Percentiles rank a stretch among this genome's conserved stretches.
Evolutionary conservation across 2,329 filamentous ascomycete species (phyloP).

Genomic region (Chrysoporthe puriensis): DNA sequence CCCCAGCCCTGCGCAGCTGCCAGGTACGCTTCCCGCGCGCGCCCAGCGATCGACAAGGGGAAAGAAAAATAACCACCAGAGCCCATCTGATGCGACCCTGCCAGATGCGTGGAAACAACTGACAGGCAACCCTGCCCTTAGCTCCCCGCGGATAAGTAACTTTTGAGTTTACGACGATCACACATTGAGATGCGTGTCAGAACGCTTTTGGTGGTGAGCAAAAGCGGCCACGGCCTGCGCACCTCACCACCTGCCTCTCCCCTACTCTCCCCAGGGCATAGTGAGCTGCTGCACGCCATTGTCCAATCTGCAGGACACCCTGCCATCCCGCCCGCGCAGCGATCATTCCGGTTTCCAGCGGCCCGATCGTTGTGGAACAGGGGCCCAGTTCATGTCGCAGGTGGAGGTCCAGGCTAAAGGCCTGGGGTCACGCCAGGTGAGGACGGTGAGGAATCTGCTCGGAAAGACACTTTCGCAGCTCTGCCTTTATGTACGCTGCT

Average conservation of each 20-base stretch:
- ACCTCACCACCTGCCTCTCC: background rate
- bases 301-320: background rate
- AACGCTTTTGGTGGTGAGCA: conserved; percentile 5
- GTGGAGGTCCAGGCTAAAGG: background rate
- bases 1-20: conserved; percentile 13
- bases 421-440: background rate
- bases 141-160: conserved; percentile 18
- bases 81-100: conserved; percentile 21
- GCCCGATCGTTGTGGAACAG: conserved; percentile 4
- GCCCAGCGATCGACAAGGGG: conserved; percentile 3
- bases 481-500: background rate
- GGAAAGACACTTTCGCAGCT: background rate
- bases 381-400: background rate
- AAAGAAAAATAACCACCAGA: background rate
- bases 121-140: conserved; percentile 25
- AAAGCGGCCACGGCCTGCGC: background rate
- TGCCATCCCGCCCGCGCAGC: background rate
- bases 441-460: background rate
- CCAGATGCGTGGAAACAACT: conserved; percentile 23
- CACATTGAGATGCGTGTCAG: conserved; percentile 20
- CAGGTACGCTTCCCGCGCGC: conserved; percentile 7
- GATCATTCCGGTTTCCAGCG: conserved; percentile 4
- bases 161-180: conserved; percentile 26
- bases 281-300: background rate
- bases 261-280: background rate